Percentiles rank a stretch among this genome's conserved stretches.
phyloP scores from a whole-genome alignment of 768 basidiomycete genomes.

The Tylopilus vinaceipallidus region DNA sequence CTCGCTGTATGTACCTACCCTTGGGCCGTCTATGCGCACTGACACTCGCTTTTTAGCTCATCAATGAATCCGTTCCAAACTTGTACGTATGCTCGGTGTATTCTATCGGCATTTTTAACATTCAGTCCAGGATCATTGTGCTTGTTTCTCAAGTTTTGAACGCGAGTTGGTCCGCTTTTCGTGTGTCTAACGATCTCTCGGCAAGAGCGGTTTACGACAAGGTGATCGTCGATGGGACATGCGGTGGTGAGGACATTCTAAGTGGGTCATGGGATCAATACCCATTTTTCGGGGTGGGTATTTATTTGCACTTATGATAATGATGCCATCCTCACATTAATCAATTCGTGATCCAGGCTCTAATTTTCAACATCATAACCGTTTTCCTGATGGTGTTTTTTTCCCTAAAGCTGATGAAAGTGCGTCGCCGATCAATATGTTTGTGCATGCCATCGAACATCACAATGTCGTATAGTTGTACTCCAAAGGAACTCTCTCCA shows the following conservation, averaged over 20 bases:
- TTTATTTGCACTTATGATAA: background rate
- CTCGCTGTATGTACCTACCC: slow-evolving; percentile 39
- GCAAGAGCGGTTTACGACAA: slow-evolving; percentile 34
- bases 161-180: slow-evolving; percentile 47
- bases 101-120: background rate
- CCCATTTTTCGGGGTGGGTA: slow-evolving; percentile 34
- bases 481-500: slow-evolving; percentile 43
- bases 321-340: slow-evolving; percentile 2
- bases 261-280: slow-evolving; percentile 41
- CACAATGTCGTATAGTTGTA: slow-evolving; percentile 36
- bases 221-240: slow-evolving; percentile 38
- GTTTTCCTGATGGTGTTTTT: slow-evolving; percentile 39
- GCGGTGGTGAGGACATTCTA: slow-evolving; percentile 40
- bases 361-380: slow-evolving; percentile 37
- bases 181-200: slow-evolving; percentile 34
- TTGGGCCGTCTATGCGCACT: background rate
- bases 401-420: slow-evolving; percentile 43
- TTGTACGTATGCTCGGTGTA: slow-evolving; percentile 29
- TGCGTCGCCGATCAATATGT: slow-evolving; percentile 15
- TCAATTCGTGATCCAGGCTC: slow-evolving; percentile 31
- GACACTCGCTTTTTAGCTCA: slow-evolving; percentile 33
- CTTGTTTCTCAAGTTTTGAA: slow-evolving; percentile 46
- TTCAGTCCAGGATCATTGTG: slow-evolving; percentile 29
- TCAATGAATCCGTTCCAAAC: slow-evolving; percentile 53
- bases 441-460: background rate